phyloP scores from a whole-genome alignment of 1,284 basidiomycete species.

The Apiotrichum brassicae region DNA sequence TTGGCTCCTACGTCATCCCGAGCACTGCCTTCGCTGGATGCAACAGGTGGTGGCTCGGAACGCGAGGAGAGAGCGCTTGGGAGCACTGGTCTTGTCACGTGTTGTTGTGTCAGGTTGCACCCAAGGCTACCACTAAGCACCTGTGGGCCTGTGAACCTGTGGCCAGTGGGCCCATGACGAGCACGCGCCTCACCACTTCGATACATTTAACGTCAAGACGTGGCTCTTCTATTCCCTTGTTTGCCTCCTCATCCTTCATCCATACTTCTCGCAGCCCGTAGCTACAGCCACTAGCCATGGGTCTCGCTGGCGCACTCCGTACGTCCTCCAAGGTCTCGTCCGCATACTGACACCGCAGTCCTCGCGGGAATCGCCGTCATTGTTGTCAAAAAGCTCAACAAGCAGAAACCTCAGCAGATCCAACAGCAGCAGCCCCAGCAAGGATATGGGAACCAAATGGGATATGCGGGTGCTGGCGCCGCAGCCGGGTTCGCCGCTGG shows the following conservation, averaged over 20 bases:
- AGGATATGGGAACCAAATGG: neutral
- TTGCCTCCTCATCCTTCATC: neutral
- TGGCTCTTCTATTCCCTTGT: too few relatives aligned
- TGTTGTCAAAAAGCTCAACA: constrained; percentile 9
- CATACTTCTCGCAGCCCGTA: neutral
- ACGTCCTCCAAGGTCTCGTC: neutral
- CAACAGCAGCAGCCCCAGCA: constrained; percentile 2
- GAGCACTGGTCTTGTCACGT: too few relatives aligned
- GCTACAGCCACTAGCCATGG: neutral
- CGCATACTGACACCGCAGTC: constrained; percentile 1
- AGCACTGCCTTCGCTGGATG: too few relatives aligned
- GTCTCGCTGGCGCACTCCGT: neutral
- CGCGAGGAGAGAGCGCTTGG: too few relatives aligned
- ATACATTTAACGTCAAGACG: too few relatives aligned
- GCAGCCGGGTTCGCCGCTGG: neutral
- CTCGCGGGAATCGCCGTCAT: constrained; percentile 8
- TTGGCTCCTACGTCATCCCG: too few relatives aligned
- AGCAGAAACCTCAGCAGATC: constrained; percentile 1
- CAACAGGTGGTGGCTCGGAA: too few relatives aligned
- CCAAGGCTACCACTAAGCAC: too few relatives aligned
- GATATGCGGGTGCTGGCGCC: neutral
- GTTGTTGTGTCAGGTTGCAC: too few relatives aligned
- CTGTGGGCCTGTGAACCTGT: too few relatives aligned
- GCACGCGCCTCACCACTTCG: too few relatives aligned
- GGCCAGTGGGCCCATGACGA: too few relatives aligned